Evolutionary conservation across 176 grass and related monocot species (phyloP).

Genomic region (Dendrocalamus sinicus): DNA sequence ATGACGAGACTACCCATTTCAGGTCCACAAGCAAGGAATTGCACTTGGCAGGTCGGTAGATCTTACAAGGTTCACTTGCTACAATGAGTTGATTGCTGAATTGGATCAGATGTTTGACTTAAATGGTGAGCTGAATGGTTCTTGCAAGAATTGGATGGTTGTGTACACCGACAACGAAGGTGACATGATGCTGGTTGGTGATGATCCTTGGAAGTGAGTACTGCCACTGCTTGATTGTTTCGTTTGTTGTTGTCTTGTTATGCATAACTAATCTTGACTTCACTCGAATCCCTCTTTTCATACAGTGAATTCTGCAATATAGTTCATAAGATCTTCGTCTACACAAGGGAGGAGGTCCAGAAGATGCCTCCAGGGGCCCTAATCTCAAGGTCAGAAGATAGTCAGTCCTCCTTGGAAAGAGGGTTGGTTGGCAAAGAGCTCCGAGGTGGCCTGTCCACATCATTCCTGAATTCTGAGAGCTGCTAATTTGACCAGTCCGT

Average conservation of each 20-base stretch:
- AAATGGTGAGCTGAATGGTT: slow-evolving; percentile 63
- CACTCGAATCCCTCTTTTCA: not conserved
- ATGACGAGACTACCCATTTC: slow-evolving; percentile 19
- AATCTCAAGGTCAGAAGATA: slow-evolving; percentile 65
- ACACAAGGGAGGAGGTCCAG: slow-evolving; percentile 74
- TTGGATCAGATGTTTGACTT: slow-evolving; percentile 91
- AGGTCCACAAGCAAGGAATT: slow-evolving; percentile 97
- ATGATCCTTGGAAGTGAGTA: slow-evolving; percentile 89
- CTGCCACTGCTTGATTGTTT: not conserved
- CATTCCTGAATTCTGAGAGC: slow-evolving; percentile 50
- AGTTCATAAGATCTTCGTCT: slow-evolving; percentile 90
- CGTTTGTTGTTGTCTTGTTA: not conserved
- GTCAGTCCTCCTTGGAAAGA: slow-evolving; percentile 41
- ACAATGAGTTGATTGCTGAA: slow-evolving; percentile 66
- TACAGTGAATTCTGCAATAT: slow-evolving; percentile 86
- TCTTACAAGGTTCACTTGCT: slow-evolving; percentile 77
- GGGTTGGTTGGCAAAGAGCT: slow-evolving; percentile 42
- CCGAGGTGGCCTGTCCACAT: slow-evolving; percentile 30
- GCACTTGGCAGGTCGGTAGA: slow-evolving; percentile 90
- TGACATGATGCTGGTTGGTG: slow-evolving; percentile 96
- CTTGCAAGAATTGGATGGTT: slow-evolving; percentile 71
- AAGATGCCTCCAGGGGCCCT: slow-evolving; percentile 80
- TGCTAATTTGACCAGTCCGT: slow-evolving; percentile 38
- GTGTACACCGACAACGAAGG: slow-evolving; percentile 89
- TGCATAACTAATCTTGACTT: not conserved